Evolutionary conservation across 345 rosid species (phyloP).

Genomic region (Punica granatum): DNA sequence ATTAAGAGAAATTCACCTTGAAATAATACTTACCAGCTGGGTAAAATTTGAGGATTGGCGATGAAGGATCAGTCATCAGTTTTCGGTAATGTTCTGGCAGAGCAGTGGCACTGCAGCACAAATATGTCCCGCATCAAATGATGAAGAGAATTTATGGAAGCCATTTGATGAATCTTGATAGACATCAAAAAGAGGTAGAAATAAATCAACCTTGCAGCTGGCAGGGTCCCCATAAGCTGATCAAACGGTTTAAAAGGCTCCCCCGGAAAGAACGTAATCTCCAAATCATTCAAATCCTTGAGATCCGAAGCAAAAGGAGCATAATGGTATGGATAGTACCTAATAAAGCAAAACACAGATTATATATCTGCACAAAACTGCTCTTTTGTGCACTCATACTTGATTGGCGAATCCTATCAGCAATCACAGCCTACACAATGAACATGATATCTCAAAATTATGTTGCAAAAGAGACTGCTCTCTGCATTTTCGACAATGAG

Average conservation of each 20-base stretch:
- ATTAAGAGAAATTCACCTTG: not conserved
- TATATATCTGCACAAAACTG: not conserved
- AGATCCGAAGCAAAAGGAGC: conserved; percentile 99
- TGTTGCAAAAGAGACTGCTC: not conserved
- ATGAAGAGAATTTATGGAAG: not conserved
- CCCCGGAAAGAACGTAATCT: conserved; percentile 79
- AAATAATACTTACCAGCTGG: conserved; percentile 53
- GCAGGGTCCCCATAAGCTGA: conserved; percentile 97
- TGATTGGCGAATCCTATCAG: not conserved
- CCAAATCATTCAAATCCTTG: conserved; percentile 63
- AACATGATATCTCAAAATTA: not conserved
- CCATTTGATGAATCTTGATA: not conserved
- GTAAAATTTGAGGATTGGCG: conserved; percentile 65
- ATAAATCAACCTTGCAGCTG: conserved; percentile 73
- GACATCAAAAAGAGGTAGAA: not conserved
- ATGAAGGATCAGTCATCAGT: conserved; percentile 79
- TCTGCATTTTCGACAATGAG: not conserved
- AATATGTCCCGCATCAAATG: conserved; percentile 13
- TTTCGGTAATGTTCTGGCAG: conserved; percentile 71
- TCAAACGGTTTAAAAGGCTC: conserved; percentile 98
- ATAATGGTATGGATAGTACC: conserved; percentile 98
- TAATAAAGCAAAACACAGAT: conserved; percentile 26
- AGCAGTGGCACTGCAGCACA: conserved; percentile 66
- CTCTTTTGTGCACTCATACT: not conserved
- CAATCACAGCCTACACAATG: not conserved